A percentile compares a stretch with the other conserved stretches of the same genome.
phyloP scores from a whole-genome alignment of 2,329 filamentous ascomycete genomes.

The Penicillium digitatum region DNA sequence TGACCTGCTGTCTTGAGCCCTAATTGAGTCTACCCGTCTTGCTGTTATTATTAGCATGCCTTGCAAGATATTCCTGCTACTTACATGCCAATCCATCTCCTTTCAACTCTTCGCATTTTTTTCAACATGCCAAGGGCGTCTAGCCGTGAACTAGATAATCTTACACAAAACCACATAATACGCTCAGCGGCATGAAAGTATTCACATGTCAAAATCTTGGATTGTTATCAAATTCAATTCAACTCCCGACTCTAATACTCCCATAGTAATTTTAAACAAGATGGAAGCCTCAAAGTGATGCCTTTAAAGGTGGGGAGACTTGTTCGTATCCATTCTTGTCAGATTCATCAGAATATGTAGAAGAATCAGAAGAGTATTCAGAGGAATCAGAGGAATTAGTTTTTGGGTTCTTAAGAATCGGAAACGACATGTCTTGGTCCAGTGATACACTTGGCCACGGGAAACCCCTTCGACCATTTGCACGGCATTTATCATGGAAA shows the following conservation, averaged over 20 bases:
- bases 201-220: neutral
- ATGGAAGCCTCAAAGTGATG: neutral
- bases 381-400: neutral
- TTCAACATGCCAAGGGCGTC: no score
- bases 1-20: neutral
- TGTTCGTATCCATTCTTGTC: neutral
- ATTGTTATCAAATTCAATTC: neutral
- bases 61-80: neutral
- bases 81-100: neutral
- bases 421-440: neutral
- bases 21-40: neutral
- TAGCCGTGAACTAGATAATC: neutral
- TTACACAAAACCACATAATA: neutral
- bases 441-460: neutral
- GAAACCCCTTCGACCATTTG: neutral
- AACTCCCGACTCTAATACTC: neutral
- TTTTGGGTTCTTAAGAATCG: no score
- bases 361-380: neutral
- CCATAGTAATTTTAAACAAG: neutral
- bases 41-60: constrained; percentile 6
- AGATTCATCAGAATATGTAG: neutral
- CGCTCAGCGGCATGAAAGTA: neutral
- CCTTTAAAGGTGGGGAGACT: neutral
- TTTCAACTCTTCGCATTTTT: neutral
- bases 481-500: neutral